phyloP scores from a whole-genome alignment of 495 filamentous ascomycete genomes.

The Pseudoneurospora amorphoporcata region DNA sequence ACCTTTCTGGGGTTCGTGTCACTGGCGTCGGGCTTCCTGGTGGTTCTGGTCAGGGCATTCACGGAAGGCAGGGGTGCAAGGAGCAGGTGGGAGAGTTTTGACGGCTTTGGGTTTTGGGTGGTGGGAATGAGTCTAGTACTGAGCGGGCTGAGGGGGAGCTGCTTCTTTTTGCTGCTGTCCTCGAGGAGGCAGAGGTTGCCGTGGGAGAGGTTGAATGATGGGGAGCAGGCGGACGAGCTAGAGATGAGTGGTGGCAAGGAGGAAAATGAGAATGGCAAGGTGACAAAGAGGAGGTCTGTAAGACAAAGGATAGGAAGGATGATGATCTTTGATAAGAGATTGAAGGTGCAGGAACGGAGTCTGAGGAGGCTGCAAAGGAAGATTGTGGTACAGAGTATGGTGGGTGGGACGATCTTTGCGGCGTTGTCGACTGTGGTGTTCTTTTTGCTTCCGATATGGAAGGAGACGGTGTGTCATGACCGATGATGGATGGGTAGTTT shows the following conservation, averaged over 20 bases:
- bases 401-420: conserved; percentile 27
- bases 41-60: conserved; percentile 23
- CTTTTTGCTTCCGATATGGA: conserved; percentile 31
- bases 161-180: conserved; percentile 34
- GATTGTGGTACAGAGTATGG: conserved; percentile 31
- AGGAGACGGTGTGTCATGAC: conserved; percentile 15
- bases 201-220: conserved; percentile 32
- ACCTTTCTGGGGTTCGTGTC: conserved; percentile 26
- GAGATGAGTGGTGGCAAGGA: background rate
- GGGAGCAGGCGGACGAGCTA: background rate
- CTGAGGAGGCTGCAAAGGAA: conserved; percentile 28
- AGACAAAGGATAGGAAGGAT: conserved; percentile 7
- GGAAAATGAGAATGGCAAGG: background rate
- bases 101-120: conserved; percentile 32
- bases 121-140: conserved; percentile 27
- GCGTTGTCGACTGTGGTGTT: conserved; percentile 24
- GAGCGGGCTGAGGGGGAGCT: conserved; percentile 27
- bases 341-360: conserved; percentile 31
- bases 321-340: conserved; percentile 34
- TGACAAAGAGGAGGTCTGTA: conserved; percentile 8
- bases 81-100: conserved; percentile 26
- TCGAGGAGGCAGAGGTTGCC: conserved; percentile 29
- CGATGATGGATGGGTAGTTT: background rate
- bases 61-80: conserved; percentile 21
- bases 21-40: conserved; percentile 22